A percentile compares a stretch with the other conserved stretches of the same genome.
Evolutionary conservation across 1,284 basidiomycete genomes (phyloP).

Genomic region (Leccinum pallidistipes): DNA sequence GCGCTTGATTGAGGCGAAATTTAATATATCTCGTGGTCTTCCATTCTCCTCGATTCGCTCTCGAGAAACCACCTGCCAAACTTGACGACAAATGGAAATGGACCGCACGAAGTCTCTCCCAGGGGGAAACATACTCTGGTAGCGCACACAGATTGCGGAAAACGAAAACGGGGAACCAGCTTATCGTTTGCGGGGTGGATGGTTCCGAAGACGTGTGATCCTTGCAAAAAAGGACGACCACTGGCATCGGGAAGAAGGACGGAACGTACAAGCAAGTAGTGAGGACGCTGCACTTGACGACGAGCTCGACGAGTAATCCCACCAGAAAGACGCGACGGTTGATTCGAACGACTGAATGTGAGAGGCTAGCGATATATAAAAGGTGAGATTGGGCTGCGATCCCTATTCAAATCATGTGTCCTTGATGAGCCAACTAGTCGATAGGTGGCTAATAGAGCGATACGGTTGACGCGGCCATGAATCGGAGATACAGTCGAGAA

Average conservation of each 20-base stretch:
- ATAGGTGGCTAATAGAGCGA: conserved; percentile 3
- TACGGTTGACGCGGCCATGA: conserved; percentile 2
- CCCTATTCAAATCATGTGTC: neutral
- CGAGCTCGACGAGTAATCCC: neutral
- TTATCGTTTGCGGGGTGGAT: neutral
- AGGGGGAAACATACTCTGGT: conserved; percentile 5
- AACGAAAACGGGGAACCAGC: conserved; percentile 2
- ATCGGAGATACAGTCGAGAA: conserved; percentile 12
- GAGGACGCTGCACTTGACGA: conserved; percentile 6
- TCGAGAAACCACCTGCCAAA: conserved; percentile 13
- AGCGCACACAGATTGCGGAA: neutral
- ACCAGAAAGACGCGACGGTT: conserved; percentile 1
- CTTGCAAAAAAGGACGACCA: neutral
- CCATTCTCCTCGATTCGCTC: conserved; percentile 8
- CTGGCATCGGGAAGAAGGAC: neutral
- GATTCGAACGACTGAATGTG: neutral
- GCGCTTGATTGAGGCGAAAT: neutral
- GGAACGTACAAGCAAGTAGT: neutral
- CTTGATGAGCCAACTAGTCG: conserved; percentile 1
- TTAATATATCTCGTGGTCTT: neutral
- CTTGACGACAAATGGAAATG: conserved; percentile 8
- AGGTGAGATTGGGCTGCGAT: conserved; percentile 5
- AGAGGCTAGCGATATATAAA: neutral
- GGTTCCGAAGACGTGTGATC: conserved; percentile 1
- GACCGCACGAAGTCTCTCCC: conserved; percentile 5